Evolutionary conservation across 1,284 basidiomycete species (phyloP).

Genomic region (Ustilago loliicola): DNA sequence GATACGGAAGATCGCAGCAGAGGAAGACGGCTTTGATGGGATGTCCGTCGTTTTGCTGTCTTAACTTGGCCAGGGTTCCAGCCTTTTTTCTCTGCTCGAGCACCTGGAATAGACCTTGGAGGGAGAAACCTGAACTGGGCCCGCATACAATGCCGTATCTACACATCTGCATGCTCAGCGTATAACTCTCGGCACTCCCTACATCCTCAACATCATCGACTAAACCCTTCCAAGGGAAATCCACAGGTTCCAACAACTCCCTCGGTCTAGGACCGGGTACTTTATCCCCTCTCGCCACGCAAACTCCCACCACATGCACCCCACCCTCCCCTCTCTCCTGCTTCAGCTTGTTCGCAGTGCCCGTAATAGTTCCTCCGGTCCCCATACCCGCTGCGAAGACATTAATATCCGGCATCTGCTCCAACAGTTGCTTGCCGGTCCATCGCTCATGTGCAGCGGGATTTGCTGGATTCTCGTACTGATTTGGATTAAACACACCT

Average conservation of each 20-base stretch:
- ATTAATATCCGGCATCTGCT: constrained; percentile 53
- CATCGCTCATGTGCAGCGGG: constrained; percentile 42
- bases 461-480: constrained; percentile 52
- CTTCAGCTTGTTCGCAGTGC: constrained; percentile 37
- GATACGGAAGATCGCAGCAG: constrained; percentile 55
- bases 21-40: constrained; percentile 46
- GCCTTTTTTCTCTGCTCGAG: constrained; percentile 33
- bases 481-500: constrained; percentile 47
- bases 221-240: constrained; percentile 46
- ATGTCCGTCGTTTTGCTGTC: constrained; percentile 33
- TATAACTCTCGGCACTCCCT: constrained; percentile 22
- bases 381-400: constrained; percentile 51
- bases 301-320: constrained; percentile 43
- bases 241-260: constrained; percentile 43
- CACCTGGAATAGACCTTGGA: constrained; percentile 45
- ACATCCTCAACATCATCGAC: constrained; percentile 49
- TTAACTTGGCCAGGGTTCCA: constrained; percentile 28
- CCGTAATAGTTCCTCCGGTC: constrained; percentile 54
- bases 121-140: constrained; percentile 42
- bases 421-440: constrained; percentile 50
- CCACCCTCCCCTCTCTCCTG: neutral
- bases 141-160: constrained; percentile 47
- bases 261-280: constrained; percentile 50
- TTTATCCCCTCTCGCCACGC: constrained; percentile 41
- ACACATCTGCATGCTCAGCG: constrained; percentile 45